Base-by-base conservation (phyloP, 331 rosid genomes). In the Stylosanthes scabra region DNA sequence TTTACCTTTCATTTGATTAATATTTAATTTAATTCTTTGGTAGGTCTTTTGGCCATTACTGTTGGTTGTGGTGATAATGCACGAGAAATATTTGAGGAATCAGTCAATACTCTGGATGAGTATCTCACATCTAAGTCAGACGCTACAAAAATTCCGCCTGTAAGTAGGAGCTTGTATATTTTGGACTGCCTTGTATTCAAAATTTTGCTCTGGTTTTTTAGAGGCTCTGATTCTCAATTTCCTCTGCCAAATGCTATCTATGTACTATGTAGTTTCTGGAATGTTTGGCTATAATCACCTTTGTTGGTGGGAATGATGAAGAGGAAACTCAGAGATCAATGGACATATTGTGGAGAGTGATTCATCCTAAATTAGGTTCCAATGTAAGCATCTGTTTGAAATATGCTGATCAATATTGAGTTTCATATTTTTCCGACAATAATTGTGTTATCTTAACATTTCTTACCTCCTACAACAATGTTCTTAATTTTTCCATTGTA, bases 341-440 rank as follows among this genome's bases (percentile, higher is more conserved):
- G 95, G 95, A 87, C 78, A 76, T 90, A 54, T 81, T 93, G 91
- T 93, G 98, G 98, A 93, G 89, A 84, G 85, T 90, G 55, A 87
- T 90, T 86, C 88, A 87, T 81, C 97, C 97, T 40, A 90, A 89
- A 80, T 80, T 88, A 70, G 84, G 84, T 56, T 80, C 91, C 66
- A 90, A 93, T 74, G 98, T 93, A 78, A 49, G 87, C 66, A 16
- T 45, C 11, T 10, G 1, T 74, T 54, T 66, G 69, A 14, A 9
- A 40, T 46, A 62, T 75, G 9, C 59, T 63, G 2, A 60, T 44
- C 70, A 60, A 61, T 42, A 29, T 39, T 1, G 62, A 16, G 14
- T 60, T 5, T 59, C 37, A 4, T 52, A 25, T 61, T 25, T 61
- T 51, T 67, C 13, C 41, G 25, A 16, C 40, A 25, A 10, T 55